Percentiles rank a stretch among this genome's conserved stretches.
These are phyloP conservation scores for Chytriomyces sp. DNA, from an alignment of 192 early-diverging fungal genomes.

Conservation along the genomic window DNA sequence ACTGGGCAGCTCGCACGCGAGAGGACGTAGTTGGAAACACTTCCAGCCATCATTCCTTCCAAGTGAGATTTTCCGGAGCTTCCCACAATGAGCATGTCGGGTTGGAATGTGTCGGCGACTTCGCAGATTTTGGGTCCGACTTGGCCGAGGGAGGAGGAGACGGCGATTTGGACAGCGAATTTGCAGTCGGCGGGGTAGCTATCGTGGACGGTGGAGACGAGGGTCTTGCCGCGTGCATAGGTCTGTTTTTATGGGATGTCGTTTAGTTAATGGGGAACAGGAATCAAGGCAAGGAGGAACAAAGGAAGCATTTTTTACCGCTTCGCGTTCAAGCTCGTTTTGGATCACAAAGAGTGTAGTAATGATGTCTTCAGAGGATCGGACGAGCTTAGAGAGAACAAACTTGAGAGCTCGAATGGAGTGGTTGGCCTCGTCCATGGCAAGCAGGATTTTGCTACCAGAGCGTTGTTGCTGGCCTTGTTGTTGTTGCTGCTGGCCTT, in stretches of 20 bases:
- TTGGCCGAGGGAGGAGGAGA: not conserved
- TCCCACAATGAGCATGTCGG: constrained; percentile 49
- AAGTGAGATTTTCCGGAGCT: constrained; percentile 51
- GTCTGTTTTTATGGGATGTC: constrained; percentile 12
- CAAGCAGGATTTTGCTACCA: constrained; percentile 38
- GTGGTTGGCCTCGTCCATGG: constrained; percentile 50
- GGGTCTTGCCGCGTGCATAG: constrained; percentile 43
- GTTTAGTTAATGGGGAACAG: not conserved
- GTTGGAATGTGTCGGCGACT: constrained; percentile 44
- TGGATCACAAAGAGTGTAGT: constrained; percentile 43
- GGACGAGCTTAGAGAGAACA: constrained; percentile 42
- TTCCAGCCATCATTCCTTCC: constrained; percentile 49
- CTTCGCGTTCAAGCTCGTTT: constrained; percentile 31
- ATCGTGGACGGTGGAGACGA: constrained; percentile 48
- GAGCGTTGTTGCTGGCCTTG: too few relatives aligned
- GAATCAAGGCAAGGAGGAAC: not conserved
- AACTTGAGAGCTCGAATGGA: constrained; percentile 49
- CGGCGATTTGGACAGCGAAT: constrained; percentile 38
- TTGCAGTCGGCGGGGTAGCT: constrained; percentile 29
- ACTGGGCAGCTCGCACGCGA: constrained; percentile 44
- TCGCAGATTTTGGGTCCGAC: constrained; percentile 42
- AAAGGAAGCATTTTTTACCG: not conserved
- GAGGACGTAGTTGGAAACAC: constrained; percentile 46
- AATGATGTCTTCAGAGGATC: constrained; percentile 36
- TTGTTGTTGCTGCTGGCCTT: too few relatives aligned